Percentiles rank a stretch among this genome's conserved stretches.
These are phyloP conservation scores for Pelagophyceae sp. DNA, from an alignment of 352 stramenopile species.

Conservation along the genomic window DNA sequence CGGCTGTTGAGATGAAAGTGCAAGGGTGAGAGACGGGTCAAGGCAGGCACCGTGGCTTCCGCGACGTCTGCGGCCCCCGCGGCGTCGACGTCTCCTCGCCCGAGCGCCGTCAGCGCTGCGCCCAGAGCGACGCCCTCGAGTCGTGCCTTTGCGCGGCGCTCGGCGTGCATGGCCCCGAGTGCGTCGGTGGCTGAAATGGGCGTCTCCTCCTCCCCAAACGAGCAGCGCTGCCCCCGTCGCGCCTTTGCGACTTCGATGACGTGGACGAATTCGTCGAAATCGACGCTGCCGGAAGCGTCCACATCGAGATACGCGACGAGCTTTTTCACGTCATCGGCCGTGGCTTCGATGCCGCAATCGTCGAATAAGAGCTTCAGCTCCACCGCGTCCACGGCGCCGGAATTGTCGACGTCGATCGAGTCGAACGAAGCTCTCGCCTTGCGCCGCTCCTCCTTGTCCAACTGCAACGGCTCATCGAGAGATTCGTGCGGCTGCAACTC, in stretches of 20 bases:
- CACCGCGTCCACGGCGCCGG: background rate
- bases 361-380: slow-evolving; percentile 1
- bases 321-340: background rate
- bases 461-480: background rate
- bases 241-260: background rate
- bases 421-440: background rate
- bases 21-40: background rate
- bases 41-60: background rate
- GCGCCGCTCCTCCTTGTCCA: background rate
- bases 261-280: background rate
- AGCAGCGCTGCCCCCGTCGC: background rate
- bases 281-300: background rate
- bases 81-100: background rate
- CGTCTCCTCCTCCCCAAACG: background rate
- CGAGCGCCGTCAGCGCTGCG: slow-evolving; percentile 5
- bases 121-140: background rate
- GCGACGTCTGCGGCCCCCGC: background rate
- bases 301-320: background rate
- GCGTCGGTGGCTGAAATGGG: background rate
- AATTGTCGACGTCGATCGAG: background rate
- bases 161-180: background rate
- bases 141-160: background rate
- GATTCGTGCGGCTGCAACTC: background rate
- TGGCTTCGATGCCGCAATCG: background rate
- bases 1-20: too few relatives aligned